Conservation (phyloP, 129 eudicot genomes). For the Helianthus tuberosus region DNA sequence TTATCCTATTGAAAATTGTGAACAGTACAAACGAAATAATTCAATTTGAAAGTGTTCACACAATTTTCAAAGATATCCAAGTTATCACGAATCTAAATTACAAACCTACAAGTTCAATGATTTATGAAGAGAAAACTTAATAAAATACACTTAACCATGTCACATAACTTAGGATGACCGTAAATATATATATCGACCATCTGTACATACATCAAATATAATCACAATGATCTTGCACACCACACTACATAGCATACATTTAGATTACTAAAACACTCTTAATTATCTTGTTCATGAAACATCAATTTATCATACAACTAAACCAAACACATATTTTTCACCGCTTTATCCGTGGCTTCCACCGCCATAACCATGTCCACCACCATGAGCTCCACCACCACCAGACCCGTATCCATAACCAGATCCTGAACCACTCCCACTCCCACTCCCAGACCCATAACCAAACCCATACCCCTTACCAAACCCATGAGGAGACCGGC, state of each 20-base stretch:
- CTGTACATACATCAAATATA: neutral
- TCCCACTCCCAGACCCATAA: neutral
- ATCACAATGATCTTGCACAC: neutral
- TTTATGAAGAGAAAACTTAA: neutral
- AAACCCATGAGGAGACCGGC: slow-evolving; percentile 59
- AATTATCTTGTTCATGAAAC: neutral
- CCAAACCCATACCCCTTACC: slow-evolving; percentile 73
- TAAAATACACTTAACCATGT: neutral
- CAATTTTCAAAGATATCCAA: too few relatives aligned
- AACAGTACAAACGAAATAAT: too few relatives aligned
- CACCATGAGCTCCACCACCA: neutral
- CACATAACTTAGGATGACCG: neutral
- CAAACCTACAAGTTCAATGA: too few relatives aligned
- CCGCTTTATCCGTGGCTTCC: neutral
- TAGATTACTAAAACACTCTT: neutral
- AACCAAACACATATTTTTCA: neutral
- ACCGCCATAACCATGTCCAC: slow-evolving; percentile 2
- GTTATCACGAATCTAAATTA: too few relatives aligned
- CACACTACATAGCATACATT: neutral
- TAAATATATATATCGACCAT: too few relatives aligned
- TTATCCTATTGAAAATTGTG: too few relatives aligned
- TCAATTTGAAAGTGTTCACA: too few relatives aligned
- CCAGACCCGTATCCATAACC: neutral
- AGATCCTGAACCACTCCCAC: slow-evolving; percentile 48
- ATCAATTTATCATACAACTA: neutral